Evolutionary conservation across 129 eudicot species (phyloP), one percentile per base, ranked within the genome.

Genomic region (Artemisia tridentata): DNA sequence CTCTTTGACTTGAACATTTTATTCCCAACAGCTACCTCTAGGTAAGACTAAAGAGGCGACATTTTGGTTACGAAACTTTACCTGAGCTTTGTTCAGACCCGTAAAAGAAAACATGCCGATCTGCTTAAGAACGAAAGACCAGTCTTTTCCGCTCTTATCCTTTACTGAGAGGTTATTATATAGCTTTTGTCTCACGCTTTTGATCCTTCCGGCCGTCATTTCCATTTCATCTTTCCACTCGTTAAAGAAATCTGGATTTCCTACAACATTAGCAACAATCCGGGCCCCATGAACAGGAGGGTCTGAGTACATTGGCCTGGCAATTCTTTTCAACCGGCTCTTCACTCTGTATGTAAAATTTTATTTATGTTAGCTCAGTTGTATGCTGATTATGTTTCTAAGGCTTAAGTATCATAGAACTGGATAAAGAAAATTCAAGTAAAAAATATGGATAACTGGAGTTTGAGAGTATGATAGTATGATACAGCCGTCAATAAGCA

Each of bases 61-160:
- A 41, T 41, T 17, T 55, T 11, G 11, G 57, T 48, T 19, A 50
- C 14, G 12, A 27, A 18, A 50, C 13, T 15, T 76, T 78, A 92
- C 98, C 95, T 93, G 99, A 56, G 97, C 69, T 84, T 84, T 93
- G 77, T 82, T 93, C 7, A 93, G 80, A 79, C 99, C 99, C 1
- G 99, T 93, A 67, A 89, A 93, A 19, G 99, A 93, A 79, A 93
- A 90, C 99, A 93, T 93, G 83, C 99, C 99, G 23, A 93, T 93
- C 86, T 93, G 99, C 73, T 82, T 84, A 70, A 93, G 96, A 53
- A 93, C 76, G 59, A 85, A 93, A 12, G 97, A 90, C 99, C 99
- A 93, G 68, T 93, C 97, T 72, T 93, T 93, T 43, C 96, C 97
- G 11, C 83, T 87, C 62, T 82, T 84, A 19, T 93, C 99, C 80